These are phyloP conservation scores for Angomonas ambiguus DNA, from an alignment of 208 protist species.

Conservation along the genomic window DNA sequence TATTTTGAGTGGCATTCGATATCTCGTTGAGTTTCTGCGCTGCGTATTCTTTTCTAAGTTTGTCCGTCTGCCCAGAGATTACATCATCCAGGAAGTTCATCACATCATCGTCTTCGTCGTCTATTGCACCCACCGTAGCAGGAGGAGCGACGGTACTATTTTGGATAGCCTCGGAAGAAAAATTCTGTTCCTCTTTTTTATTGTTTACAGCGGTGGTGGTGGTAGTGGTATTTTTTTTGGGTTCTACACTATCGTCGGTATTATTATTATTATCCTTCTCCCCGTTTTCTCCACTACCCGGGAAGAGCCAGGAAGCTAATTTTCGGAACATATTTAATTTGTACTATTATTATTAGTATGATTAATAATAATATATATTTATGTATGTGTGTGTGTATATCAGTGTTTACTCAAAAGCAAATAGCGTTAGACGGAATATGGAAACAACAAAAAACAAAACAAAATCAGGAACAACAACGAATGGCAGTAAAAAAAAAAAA, in stretches of 20 bases:
- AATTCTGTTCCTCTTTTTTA: too few species aligned
- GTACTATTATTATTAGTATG: background rate
- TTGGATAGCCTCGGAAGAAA: too few species aligned
- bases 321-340: background rate
- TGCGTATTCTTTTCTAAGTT: conserved; percentile 48
- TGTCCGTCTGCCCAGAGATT: conserved; percentile 57
- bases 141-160: background rate
- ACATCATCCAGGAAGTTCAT: conserved; percentile 63
- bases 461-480: conserved; percentile 15
- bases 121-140: background rate
- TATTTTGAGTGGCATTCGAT: background rate
- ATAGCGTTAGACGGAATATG: too few species aligned
- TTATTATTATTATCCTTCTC: background rate
- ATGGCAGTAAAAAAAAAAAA: conserved; percentile 16
- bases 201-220: too few species aligned
- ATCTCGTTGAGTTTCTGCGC: conserved; percentile 23
- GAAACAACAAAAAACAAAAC: conserved; percentile 7
- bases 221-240: background rate
- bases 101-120: conserved; percentile 27
- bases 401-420: too few species aligned
- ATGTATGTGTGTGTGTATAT: background rate
- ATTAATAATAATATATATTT: background rate
- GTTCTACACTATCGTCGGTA: background rate
- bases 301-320: background rate
- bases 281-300: background rate